Base-by-base conservation (phyloP, 345 rosid species). In the Garcia nutans region DNA sequence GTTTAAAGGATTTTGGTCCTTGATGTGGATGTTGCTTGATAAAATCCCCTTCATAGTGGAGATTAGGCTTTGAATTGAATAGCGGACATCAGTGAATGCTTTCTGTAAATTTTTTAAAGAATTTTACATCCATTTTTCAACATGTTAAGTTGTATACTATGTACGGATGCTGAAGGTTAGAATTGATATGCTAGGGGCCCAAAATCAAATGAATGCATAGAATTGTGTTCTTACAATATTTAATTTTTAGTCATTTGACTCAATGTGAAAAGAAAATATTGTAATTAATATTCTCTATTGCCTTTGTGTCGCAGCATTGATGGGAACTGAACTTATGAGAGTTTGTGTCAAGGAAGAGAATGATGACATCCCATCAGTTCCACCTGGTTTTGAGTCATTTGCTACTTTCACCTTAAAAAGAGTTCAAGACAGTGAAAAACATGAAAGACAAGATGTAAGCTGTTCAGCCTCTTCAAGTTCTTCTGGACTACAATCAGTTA, bases 311-410 rank as follows among this genome's bases (percentile, higher is more conserved):
- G 56, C 81, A 87, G 87, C 74, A 77, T 41, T 75, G 68, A 96
- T 96, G 98, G 98, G 92, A 74, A 96, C 98, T 61, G 97, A 92
- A 62, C 90, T 96, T 72, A 82, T 90, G 90, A 89, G 98, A 84
- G 85, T 90, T 71, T 82, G 88, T 81, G 83, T 86, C 68, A 91
- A 93, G 86, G 97, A 91, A 80, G 97, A 96, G 67, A 93, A 83
- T 68, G 98, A 92, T 41, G 98, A 93, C 13, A 73, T 93, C 78
- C 98, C 92, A 26, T 82, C 93, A 73, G 89, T 90, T 74, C 99
- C 99, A 19, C 99, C 98, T 65, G 99, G 99, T 33, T 96, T 96
- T 64, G 99, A 93, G 86, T 85, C 98, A 41, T 91, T 87, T 85
- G 86, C 96, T 59, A 84, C 97, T 65, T 90, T 93, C 77, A 85